Conservation (phyloP, 129 eudicot species). For the Centella asiatica region DNA sequence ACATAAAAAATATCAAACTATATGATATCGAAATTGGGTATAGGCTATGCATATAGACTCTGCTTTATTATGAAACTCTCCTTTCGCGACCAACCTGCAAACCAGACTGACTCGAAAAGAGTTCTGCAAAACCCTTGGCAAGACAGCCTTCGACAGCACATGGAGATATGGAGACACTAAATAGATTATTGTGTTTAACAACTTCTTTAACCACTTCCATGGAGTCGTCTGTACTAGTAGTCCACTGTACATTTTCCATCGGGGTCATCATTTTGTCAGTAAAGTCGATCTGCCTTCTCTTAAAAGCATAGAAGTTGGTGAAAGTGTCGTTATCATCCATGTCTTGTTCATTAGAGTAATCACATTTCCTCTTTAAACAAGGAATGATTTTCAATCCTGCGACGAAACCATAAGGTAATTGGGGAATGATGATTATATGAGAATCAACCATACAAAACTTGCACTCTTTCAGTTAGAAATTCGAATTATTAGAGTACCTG, state of each 20-base stretch:
- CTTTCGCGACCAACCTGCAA: slow-evolving; percentile 48
- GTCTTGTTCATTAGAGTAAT: slow-evolving; percentile 27
- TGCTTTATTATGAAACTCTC: slow-evolving; percentile 39
- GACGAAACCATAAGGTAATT: not conserved
- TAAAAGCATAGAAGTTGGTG: slow-evolving; percentile 11
- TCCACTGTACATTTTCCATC: slow-evolving; percentile 8
- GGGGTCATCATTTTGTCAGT: slow-evolving; percentile 10
- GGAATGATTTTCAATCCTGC: slow-evolving; percentile 58
- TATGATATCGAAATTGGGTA: not conserved
- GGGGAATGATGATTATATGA: not conserved
- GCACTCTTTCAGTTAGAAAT: not conserved
- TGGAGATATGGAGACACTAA: slow-evolving; percentile 36
- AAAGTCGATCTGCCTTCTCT: slow-evolving; percentile 33
- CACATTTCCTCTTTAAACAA: slow-evolving; percentile 61
- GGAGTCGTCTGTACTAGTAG: slow-evolving; percentile 20
- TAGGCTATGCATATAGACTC: no score
- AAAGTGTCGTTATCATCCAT: slow-evolving; percentile 17
- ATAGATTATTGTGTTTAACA: slow-evolving; percentile 17
- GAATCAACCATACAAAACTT: not conserved
- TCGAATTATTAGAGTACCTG: slow-evolving; percentile 30
- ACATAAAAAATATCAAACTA: not conserved
- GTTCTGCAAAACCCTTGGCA: slow-evolving; percentile 82
- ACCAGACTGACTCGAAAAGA: slow-evolving; percentile 44
- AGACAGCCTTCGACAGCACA: slow-evolving; percentile 90
- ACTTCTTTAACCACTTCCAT: slow-evolving; percentile 23